A percentile compares a stretch with the other conserved stretches of the same genome.
Evolutionary conservation across 2,329 filamentous ascomycete genomes (phyloP).

Genomic region (Proliferodiscus dingleyae): DNA sequence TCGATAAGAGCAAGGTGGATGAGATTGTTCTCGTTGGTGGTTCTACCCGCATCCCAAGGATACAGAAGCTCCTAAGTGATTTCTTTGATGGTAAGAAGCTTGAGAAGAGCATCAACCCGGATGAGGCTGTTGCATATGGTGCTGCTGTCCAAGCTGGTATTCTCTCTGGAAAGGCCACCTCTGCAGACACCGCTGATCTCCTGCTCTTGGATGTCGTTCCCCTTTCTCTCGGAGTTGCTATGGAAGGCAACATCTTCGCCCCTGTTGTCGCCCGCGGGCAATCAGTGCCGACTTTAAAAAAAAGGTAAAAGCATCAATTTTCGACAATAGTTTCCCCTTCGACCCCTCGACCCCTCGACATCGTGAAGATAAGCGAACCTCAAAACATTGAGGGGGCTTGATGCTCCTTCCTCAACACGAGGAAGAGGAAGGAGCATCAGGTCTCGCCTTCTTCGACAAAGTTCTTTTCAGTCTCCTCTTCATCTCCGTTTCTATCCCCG

Average conservation of each 20-base stretch:
- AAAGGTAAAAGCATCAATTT: slow-evolving; percentile 39
- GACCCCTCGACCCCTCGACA: not conserved
- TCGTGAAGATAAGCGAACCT: not conserved
- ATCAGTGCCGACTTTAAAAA: slow-evolving; percentile 77
- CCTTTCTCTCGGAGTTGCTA: slow-evolving; percentile 95
- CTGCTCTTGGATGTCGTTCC: slow-evolving; percentile 94
- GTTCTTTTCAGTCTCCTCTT: not conserved
- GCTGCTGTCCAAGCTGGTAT: slow-evolving; percentile 98
- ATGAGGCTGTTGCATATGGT: slow-evolving; percentile 98
- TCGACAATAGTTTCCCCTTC: not conserved
- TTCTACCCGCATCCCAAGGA: slow-evolving; percentile 96
- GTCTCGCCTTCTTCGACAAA: not conserved
- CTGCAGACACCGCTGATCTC: slow-evolving; percentile 88
- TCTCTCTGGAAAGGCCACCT: slow-evolving; percentile 95
- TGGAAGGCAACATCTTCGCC: slow-evolving; percentile 99
- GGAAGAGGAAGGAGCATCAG: not conserved
- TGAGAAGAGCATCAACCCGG: slow-evolving; percentile 99
- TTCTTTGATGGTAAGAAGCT: slow-evolving; percentile 99
- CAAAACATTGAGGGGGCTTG: not conserved
- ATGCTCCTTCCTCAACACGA: not conserved
- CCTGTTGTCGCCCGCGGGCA: slow-evolving; percentile 79
- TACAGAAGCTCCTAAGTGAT: slow-evolving; percentile 98
- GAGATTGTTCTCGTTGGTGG: slow-evolving; percentile 99
- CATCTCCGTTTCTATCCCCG: too few relatives aligned
- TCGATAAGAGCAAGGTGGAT: slow-evolving; percentile 89